Conservation (phyloP, 1,284 basidiomycete species). For the Tylopilus sp. region DNA sequence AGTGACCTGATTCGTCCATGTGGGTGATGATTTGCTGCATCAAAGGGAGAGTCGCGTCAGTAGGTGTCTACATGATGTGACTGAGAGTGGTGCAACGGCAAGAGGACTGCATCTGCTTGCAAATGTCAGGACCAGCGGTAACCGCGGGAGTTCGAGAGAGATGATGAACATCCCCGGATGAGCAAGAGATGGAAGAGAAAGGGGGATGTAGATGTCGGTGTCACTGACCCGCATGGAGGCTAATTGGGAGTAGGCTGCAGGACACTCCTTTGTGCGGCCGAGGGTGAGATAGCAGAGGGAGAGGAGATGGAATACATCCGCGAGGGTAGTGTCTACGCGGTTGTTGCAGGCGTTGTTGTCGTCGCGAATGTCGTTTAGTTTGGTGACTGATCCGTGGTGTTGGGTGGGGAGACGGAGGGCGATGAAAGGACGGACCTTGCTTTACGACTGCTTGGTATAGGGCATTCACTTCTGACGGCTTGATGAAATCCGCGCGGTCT, state of each 20-base stretch:
- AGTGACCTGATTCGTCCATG: conserved; percentile 91
- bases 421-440: conserved; percentile 60
- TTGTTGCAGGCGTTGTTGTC: conserved; percentile 76
- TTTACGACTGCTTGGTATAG: conserved; percentile 94
- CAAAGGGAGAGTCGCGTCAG: conserved; percentile 23
- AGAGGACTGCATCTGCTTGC: conserved; percentile 18
- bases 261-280: conserved; percentile 88
- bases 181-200: conserved; percentile 5
- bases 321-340: conserved; percentile 86
- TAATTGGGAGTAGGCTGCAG: conserved; percentile 91
- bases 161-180: conserved; percentile 1
- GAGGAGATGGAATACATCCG: conserved; percentile 89
- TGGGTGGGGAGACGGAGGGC: background rate
- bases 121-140: conserved; percentile 22
- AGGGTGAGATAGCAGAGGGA: conserved; percentile 93
- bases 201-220: conserved; percentile 1
- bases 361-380: conserved; percentile 88
- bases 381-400: conserved; percentile 64
- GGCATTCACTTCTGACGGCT: conserved; percentile 88
- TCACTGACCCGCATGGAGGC: conserved; percentile 86
- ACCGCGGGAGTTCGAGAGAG: background rate
- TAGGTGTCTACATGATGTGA: conserved; percentile 25
- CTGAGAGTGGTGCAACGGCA: conserved; percentile 16
- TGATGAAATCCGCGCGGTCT: conserved; percentile 85
- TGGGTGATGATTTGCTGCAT: conserved; percentile 86